phyloP scores from a whole-genome alignment of 257 asterid genomes.

The Vinca minor region DNA sequence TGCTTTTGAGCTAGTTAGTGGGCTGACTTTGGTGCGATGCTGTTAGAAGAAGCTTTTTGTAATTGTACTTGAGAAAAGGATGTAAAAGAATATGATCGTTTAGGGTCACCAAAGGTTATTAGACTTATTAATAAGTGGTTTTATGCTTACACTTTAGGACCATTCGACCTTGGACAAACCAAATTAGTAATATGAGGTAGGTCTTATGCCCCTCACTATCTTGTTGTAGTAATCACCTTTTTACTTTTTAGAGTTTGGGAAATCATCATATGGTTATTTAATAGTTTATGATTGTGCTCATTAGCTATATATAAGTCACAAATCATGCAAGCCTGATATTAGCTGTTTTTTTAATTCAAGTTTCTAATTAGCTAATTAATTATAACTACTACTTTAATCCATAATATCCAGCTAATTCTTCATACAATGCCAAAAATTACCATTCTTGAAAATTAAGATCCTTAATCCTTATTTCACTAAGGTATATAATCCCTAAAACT shows the following conservation, averaged over 20 bases:
- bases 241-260: slow-evolving; percentile 13
- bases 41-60: slow-evolving; percentile 23
- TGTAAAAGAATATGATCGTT: slow-evolving; percentile 28
- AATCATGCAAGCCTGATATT: not conserved
- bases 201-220: slow-evolving; percentile 28
- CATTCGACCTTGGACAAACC: slow-evolving; percentile 22
- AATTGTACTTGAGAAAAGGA: slow-evolving; percentile 21
- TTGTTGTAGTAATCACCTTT: slow-evolving; percentile 26
- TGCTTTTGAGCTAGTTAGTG: slow-evolving; percentile 39
- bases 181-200: slow-evolving; percentile 12
- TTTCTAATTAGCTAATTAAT: not conserved
- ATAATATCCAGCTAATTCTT: slow-evolving; percentile 4
- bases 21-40: slow-evolving; percentile 48
- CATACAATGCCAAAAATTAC: too few relatives aligned
- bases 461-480: too few relatives aligned
- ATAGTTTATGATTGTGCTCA: not conserved
- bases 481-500: too few relatives aligned
- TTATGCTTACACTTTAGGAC: slow-evolving; percentile 22
- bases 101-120: slow-evolving; percentile 45
- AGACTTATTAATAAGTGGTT: slow-evolving; percentile 1
- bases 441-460: too few relatives aligned
- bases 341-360: not conserved
- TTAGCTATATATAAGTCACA: not conserved
- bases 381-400: not conserved
- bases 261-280: not conserved